Base-by-base conservation (phyloP, 2,329 filamentous ascomycete species). In the Penicillium sp. region DNA sequence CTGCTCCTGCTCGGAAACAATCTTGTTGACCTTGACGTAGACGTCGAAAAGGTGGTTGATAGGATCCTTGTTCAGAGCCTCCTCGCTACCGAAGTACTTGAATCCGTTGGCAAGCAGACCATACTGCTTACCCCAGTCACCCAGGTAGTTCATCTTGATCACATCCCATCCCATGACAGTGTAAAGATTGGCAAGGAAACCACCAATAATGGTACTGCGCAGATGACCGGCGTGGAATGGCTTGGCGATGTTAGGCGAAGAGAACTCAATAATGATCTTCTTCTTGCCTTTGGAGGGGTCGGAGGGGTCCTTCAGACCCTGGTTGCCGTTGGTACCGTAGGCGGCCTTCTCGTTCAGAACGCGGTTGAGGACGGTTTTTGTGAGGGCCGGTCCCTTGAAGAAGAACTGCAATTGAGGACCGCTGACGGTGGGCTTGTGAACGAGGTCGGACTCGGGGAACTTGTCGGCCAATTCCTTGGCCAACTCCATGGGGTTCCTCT, bases 91-190 rank as follows among this genome's bases (percentile, higher is more conserved):
- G 58, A 83, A 87, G 60, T 79, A 77, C 64, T 85, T 80, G 67
- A 84, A 88, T 1, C 85, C 85, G 53, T 86, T 81, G 9, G 83
- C 84, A 47, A 87, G 73, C 29, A 88, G 77, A 64, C 85, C 85
- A 57, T 87, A 87, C 69, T 87, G 85, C 76, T 87, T 87, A 48
- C 85, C 85, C 85, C 85, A 88, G 66, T 88, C 85, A 57, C 85
- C 85, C 4, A 87, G 79, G 69, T 87, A 87, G 74, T 88, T 87
- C 81, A 87, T 83, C 55, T 82, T 80, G 46, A 82, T 72, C 2
- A 87, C 83, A 13, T 87, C 80, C 83, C 84, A 87, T 49, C 85
- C 85, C 59, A 83, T 80, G 36, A 80, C 76, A 52, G 82, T 79
- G 70, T 85, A 84, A 10, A 87, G 71, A 65, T 87, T 87, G 13